phyloP scores from a whole-genome alignment of 2,329 filamentous ascomycete genomes.

The Cryphonectria carpinicola region DNA sequence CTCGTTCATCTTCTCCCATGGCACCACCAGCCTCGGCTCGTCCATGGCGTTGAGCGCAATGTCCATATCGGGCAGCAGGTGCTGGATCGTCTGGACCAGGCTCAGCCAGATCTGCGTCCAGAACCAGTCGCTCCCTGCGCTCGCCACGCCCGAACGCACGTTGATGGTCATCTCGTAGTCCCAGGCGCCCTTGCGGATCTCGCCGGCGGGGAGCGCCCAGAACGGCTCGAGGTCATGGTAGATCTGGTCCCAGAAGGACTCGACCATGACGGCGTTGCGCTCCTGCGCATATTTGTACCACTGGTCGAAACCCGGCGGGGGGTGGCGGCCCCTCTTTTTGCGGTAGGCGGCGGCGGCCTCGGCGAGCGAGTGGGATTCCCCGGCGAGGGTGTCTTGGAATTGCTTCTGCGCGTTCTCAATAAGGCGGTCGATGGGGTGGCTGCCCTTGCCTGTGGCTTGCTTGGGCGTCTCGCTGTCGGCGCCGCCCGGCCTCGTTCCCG shows the following conservation, averaged over 20 bases:
- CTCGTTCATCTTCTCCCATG: constrained; percentile 63
- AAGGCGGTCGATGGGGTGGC: constrained; percentile 56
- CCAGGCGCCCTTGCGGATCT: constrained; percentile 55
- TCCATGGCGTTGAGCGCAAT: constrained; percentile 70
- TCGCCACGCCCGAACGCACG: constrained; percentile 57
- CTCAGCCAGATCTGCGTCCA: constrained; percentile 62
- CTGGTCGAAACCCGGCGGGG: constrained; percentile 65
- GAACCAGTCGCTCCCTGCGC: constrained; percentile 57
- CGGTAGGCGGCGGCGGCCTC: constrained; percentile 61
- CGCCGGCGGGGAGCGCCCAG: constrained; percentile 51
- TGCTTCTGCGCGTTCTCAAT: constrained; percentile 50
- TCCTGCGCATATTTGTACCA: constrained; percentile 61
- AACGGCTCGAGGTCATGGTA: constrained; percentile 66
- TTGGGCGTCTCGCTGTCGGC: constrained; percentile 12
- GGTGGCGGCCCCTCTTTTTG: constrained; percentile 59
- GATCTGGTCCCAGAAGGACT: constrained; percentile 68
- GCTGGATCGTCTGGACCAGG: constrained; percentile 56
- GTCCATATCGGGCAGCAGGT: constrained; percentile 68
- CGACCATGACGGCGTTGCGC: constrained; percentile 59
- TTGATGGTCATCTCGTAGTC: constrained; percentile 66
- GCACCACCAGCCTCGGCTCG: constrained; percentile 65
- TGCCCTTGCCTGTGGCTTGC: constrained; percentile 2
- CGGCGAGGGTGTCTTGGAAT: constrained; percentile 47
- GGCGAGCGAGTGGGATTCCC: constrained; percentile 52
- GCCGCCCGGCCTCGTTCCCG: constrained; percentile 8